Percentiles rank a stretch among this genome's conserved stretches.
Evolutionary conservation across 495 filamentous ascomycete species (phyloP).

Genomic region (Cercophora samala): DNA sequence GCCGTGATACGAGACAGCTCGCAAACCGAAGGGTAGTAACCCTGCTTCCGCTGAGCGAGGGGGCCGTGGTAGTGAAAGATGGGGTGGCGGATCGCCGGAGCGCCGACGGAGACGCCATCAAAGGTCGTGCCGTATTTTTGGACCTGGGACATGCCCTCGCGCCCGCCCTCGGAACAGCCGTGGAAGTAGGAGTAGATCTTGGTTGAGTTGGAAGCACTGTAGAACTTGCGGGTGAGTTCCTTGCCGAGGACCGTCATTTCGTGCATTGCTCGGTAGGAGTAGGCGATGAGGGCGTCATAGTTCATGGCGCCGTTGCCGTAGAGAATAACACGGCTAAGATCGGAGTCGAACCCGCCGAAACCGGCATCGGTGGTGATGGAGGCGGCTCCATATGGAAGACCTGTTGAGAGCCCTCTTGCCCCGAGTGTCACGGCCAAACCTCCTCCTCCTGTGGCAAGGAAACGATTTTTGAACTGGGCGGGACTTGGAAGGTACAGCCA

Average conservation of each 20-base stretch:
- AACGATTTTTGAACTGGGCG: slow-evolving; percentile 42
- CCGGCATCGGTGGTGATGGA: slow-evolving; percentile 48
- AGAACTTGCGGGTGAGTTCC: slow-evolving; percentile 36
- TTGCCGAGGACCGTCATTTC: slow-evolving; percentile 36
- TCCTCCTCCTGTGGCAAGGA: slow-evolving; percentile 45
- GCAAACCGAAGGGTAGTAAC: slow-evolving; percentile 52
- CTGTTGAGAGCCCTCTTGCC: slow-evolving; percentile 33
- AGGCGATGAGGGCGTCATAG: slow-evolving; percentile 45
- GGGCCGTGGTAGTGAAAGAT: slow-evolving; percentile 49
- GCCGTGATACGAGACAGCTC: slow-evolving; percentile 52
- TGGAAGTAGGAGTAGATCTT: slow-evolving; percentile 54
- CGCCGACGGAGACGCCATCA: slow-evolving; percentile 50
- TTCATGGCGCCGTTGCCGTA: slow-evolving; percentile 44
- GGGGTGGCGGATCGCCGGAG: slow-evolving; percentile 51
- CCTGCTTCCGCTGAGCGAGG: slow-evolving; percentile 44
- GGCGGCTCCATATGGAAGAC: slow-evolving; percentile 45
- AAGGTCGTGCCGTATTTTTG: slow-evolving; percentile 51
- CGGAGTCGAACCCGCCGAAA: slow-evolving; percentile 43
- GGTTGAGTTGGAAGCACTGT: slow-evolving; percentile 23
- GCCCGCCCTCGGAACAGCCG: slow-evolving; percentile 52
- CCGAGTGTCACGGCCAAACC: slow-evolving; percentile 47
- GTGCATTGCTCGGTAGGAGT: slow-evolving; percentile 39
- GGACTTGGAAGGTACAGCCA: slow-evolving; percentile 43
- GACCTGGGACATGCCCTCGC: slow-evolving; percentile 52
- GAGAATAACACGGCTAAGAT: slow-evolving; percentile 37